Evolutionary conservation across 1,139 yeast species (phyloP), one percentile per base, ranked within the genome.

Genomic region (Pichia inconspicua): DNA sequence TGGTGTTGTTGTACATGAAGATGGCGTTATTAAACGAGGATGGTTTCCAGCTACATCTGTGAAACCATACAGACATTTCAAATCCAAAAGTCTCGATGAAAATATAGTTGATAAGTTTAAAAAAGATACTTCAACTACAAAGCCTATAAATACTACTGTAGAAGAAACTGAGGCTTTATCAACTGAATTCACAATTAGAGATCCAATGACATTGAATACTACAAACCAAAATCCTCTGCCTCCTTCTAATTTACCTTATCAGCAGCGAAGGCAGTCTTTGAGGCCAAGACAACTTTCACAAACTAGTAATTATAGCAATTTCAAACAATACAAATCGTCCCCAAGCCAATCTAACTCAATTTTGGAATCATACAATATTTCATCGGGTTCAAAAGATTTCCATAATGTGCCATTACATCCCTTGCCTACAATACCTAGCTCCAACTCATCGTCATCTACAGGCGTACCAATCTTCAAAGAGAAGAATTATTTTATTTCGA

Each of bases 41-140:
- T 84, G 92, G 92, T 81, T 84, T 64, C 89, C 90, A n/a, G 73
- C 72, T 47, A 74, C 74, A 46, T 77, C 74, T 62, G 78, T 78
- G 17, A 69, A 77, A 42, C 66, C 48, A 2, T 42, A 39, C 15
- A 42, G 12, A 22, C 2, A 9, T 14, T 19, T 19, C n/a, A 37
- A 22, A 19, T 37, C 40, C 5, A 37, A 37, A 19, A 37, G 27
- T 22, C n/a, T 12, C 5, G 15, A 12, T 19, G 27, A 37, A 22
- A 22, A 22, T 5, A 22, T 22, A 22, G 9, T 6, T 22, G 10
- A 15, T 14, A 17, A 14, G 5, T 4, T 22, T 15, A 37, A 22
- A 15, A 35, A 12, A 14, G 25, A 27, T 14, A 30, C 34, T 5
- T 15, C 34, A 12, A 30, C 34, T 3, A 5, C 12, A 14, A 14